Base-by-base conservation (phyloP, 805 yeast species). In the Teunomyces tritomae region DNA sequence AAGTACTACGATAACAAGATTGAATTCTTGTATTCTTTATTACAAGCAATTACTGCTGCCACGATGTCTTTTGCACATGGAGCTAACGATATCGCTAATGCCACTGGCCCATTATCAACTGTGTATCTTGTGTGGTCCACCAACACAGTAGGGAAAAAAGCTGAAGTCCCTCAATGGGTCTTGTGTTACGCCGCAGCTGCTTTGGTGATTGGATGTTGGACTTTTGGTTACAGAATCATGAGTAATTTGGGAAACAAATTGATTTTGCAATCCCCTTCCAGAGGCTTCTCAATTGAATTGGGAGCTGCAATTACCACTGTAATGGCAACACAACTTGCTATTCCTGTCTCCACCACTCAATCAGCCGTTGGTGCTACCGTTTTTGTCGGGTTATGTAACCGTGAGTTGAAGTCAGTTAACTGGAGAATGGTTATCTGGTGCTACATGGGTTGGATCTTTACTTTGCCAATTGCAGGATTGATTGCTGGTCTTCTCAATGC, bases 51-150 rank as follows among this genome's bases (percentile, higher is more conserved):
- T 52, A 85, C 91, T 36, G 91, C 92, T 11, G 78, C 83, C 55
- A 85, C 89, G 44, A 84, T 85, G 85, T 85, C 91, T 1, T 84
- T 86, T 64, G 88, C 91, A 5, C 92, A 85, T 60, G 92, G 92
- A 48, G 84, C 92, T 34, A 85, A 85, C 60, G 92, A 85, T 67
- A 84, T 86, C 52, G 77, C 89, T 43, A 85, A 85, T 57, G 90
- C 92, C 33, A 78, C 87, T 28, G 91, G 89, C 54, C 91, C 92
- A 29, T 72, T 84, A 56, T 70, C 89, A 39, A 76, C 89, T 10
- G 77, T 85, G 17, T 85, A 82, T 62, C 65, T 73, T 37, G 71
- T 82, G 24, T 85, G 90, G 89, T 63, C 63, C 17, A 65, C 80
- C 30, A 80, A 82, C 55, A 60, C 68, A 3, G 69, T 73, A 43